Percentiles rank a stretch among this genome's conserved stretches.
Conservation (phyloP, 257 asterid genomes). For the Haberlea rhodopensis region DNA sequence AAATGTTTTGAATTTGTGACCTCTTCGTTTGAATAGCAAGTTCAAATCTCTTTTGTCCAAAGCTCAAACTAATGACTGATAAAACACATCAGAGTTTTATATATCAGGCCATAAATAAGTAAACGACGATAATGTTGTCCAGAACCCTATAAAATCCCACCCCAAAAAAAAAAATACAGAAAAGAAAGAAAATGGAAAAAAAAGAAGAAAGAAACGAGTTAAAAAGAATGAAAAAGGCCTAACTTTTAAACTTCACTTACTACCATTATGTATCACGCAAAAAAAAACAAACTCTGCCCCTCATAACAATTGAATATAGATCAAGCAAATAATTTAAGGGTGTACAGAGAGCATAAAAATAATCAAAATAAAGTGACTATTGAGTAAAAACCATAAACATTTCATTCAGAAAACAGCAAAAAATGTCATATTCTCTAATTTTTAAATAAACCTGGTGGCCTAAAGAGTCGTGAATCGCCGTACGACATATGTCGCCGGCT, state of each 20-base stretch:
- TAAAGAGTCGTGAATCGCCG: conserved; percentile 65
- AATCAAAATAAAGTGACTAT: neutral
- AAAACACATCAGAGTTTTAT: neutral
- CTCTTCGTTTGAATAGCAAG: neutral
- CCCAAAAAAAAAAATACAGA: too few relatives aligned
- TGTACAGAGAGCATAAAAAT: neutral
- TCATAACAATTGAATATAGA: neutral
- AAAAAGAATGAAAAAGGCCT: neutral
- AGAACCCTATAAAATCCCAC: neutral
- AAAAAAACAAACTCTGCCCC: too few relatives aligned
- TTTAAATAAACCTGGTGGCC: conserved; percentile 63
- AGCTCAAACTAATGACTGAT: neutral
- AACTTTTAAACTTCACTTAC: neutral
- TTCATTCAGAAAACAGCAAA: neutral
- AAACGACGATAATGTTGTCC: neutral
- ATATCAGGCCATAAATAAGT: neutral
- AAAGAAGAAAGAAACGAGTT: too few relatives aligned
- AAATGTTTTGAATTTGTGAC: neutral
- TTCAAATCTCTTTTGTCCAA: neutral
- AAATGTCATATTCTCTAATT: neutral
- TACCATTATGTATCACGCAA: neutral
- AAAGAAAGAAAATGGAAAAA: too few relatives aligned
- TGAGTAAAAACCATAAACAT: neutral
- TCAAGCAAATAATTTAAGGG: neutral
- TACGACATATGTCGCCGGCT: conserved; percentile 82